A percentile compares a stretch with the other conserved stretches of the same genome.
These are phyloP conservation scores for Pseudomassariella vexata DNA, from an alignment of 2,329 filamentous ascomycete genomes.

Conservation along the genomic window DNA sequence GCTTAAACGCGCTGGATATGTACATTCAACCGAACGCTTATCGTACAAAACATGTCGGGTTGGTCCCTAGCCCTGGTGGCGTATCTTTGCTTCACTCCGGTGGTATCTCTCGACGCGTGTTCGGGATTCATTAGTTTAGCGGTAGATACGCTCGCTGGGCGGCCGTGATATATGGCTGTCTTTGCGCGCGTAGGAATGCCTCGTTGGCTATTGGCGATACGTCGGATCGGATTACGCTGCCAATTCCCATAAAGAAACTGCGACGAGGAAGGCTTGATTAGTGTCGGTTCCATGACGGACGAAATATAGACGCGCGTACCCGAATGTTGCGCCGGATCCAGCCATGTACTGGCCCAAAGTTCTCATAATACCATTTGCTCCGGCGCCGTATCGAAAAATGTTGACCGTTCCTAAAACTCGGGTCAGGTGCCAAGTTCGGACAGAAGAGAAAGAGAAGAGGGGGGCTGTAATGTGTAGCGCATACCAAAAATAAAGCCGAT, in stretches of 20 bases:
- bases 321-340: conserved; percentile 90
- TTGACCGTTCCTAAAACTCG: conserved; percentile 93
- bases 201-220: conserved; percentile 69
- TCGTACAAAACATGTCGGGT: no score
- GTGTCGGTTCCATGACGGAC: background rate
- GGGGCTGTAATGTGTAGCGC: conserved; percentile 14
- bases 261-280: conserved; percentile 11
- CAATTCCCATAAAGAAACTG: conserved; percentile 97
- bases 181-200: conserved; percentile 68
- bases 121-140: conserved; percentile 15
- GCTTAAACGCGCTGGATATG: no score
- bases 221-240: conserved; percentile 91
- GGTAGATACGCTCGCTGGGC: conserved; percentile 33
- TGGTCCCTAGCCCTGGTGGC: no score
- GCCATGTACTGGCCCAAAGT: conserved; percentile 96
- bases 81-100: no score
- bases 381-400: conserved; percentile 91
- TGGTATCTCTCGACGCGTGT: no score
- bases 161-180: conserved; percentile 65
- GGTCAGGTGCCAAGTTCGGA: background rate
- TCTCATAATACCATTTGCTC: conserved; percentile 87
- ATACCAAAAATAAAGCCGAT: conserved; percentile 97
- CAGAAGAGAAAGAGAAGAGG: background rate
- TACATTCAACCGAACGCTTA: no score
- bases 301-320: conserved; percentile 48